phyloP scores from a whole-genome alignment of 805 yeast genomes.

The Dipodascopsis uninucleata region DNA sequence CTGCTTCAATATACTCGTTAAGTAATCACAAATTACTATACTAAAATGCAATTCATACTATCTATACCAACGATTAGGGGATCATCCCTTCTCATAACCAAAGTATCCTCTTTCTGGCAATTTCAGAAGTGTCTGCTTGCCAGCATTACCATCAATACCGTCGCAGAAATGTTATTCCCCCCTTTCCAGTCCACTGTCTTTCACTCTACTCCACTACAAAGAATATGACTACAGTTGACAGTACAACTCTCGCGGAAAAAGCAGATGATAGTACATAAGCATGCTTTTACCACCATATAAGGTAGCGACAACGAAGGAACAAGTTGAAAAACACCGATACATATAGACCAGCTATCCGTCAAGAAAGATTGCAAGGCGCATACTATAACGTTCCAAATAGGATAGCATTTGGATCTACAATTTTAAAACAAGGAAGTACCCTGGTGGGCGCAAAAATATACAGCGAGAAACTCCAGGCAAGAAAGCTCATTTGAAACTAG shows the following conservation, averaged over 20 bases:
- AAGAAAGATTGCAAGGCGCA: slow-evolving; percentile 33
- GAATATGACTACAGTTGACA: slow-evolving; percentile 57
- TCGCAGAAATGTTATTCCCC: slow-evolving; percentile 46
- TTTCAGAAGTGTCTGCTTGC: slow-evolving; percentile 14
- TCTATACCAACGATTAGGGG: too few species aligned
- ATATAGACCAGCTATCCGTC: slow-evolving; percentile 28
- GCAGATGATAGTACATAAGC: slow-evolving; percentile 65
- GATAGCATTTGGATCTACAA: too few species aligned
- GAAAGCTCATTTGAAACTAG: slow-evolving; percentile 9
- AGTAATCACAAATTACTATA: too few species aligned
- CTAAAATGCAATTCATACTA: too few species aligned
- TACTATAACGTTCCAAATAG: slow-evolving; percentile 18
- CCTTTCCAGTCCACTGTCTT: slow-evolving; percentile 51
- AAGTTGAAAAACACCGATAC: slow-evolving; percentile 55
- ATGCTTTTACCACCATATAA: slow-evolving; percentile 74
- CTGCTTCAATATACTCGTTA: too few species aligned
- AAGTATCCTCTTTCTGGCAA: slow-evolving; percentile 34
- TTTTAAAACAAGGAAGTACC: slow-evolving; percentile 1
- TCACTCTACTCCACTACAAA: slow-evolving; percentile 46
- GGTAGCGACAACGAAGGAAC: slow-evolving; percentile 51
- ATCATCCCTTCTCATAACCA: slow-evolving; percentile 19
- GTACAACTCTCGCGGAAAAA: slow-evolving; percentile 62
- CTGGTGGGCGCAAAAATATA: slow-evolving; percentile 10
- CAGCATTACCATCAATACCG: slow-evolving; percentile 24
- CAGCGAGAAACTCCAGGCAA: slow-evolving; percentile 7